Conservation (phyloP, 768 basidiomycete species). For the Hypholoma fasciculare region DNA sequence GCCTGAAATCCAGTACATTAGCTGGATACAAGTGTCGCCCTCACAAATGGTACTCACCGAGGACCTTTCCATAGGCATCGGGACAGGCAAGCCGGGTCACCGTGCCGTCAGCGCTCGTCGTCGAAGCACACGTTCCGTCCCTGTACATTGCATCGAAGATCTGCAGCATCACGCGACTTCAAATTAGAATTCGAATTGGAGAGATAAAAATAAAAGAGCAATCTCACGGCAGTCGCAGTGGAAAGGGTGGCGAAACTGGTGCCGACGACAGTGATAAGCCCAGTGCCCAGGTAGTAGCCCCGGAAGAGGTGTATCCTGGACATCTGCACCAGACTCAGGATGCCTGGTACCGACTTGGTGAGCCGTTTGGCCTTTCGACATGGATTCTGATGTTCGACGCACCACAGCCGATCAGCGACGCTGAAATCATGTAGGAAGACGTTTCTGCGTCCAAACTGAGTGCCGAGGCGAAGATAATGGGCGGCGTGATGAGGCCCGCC, state of each 20-base stretch:
- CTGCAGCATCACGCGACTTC: slow-evolving; percentile 27
- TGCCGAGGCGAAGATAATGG: slow-evolving; percentile 73
- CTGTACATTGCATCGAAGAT: slow-evolving; percentile 78
- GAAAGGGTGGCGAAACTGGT: slow-evolving; percentile 80
- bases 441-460: slow-evolving; percentile 57
- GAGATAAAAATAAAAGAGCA: neutral
- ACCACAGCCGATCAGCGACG: slow-evolving; percentile 81
- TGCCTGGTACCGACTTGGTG: slow-evolving; percentile 41
- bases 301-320: slow-evolving; percentile 61
- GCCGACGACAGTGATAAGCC: slow-evolving; percentile 78
- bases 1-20: slow-evolving; percentile 34
- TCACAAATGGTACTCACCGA: slow-evolving; percentile 44
- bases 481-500: slow-evolving; percentile 80
- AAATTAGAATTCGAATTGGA: neutral
- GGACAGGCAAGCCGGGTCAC: slow-evolving; percentile 64
- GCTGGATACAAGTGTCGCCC: too few relatives aligned
- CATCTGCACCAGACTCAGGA: slow-evolving; percentile 79
- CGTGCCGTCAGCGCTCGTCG: slow-evolving; percentile 56
- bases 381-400: slow-evolving; percentile 17
- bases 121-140: slow-evolving; percentile 74
- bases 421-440: slow-evolving; percentile 79
- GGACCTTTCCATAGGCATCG: slow-evolving; percentile 77
- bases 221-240: slow-evolving; percentile 64
- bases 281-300: slow-evolving; percentile 76
- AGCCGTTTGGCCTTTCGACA: neutral